Evolutionary conservation across 1,139 yeast genomes (phyloP).

Genomic region (Taphrina deformans): DNA sequence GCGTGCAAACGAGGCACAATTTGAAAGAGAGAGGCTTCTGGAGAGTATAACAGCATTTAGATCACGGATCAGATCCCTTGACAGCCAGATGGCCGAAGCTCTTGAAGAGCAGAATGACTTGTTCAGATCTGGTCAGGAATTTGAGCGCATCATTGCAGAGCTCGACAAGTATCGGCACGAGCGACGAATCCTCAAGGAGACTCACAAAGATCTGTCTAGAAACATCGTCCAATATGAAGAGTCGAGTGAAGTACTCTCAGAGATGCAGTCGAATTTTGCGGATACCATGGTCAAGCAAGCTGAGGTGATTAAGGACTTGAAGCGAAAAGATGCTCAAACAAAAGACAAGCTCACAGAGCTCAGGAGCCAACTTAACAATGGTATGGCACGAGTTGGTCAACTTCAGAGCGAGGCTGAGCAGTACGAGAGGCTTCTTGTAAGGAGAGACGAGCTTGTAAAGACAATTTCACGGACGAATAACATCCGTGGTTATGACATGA

Average conservation of each 20-base stretch:
- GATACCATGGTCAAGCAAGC: constrained; percentile 50
- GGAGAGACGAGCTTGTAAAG: constrained; percentile 41
- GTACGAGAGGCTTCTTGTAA: constrained; percentile 44
- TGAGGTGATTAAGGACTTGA: constrained; percentile 33
- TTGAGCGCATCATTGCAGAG: constrained; percentile 68
- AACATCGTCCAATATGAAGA: constrained; percentile 44
- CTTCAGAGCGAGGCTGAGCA: constrained; percentile 54
- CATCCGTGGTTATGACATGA: constrained; percentile 37
- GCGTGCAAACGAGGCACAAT: constrained; percentile 62
- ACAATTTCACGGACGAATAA: constrained; percentile 32
- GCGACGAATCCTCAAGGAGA: constrained; percentile 40
- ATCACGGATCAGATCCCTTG: constrained; percentile 55
- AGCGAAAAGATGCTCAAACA: constrained; percentile 36
- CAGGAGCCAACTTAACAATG: constrained; percentile 49
- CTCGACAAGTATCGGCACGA: constrained; percentile 60
- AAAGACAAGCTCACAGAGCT: constrained; percentile 40
- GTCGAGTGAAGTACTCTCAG: constrained; percentile 54
- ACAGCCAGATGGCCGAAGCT: constrained; percentile 54
- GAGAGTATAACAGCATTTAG: constrained; percentile 52
- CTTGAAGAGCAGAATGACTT: constrained; percentile 63
- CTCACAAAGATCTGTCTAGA: constrained; percentile 13
- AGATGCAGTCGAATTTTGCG: constrained; percentile 58
- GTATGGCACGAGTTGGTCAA: constrained; percentile 60
- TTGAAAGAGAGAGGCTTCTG: constrained; percentile 53
- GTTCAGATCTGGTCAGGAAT: constrained; percentile 77